phyloP scores from a whole-genome alignment of 2,329 filamentous ascomycete genomes.

The Hypoxylon rubiginosum region DNA sequence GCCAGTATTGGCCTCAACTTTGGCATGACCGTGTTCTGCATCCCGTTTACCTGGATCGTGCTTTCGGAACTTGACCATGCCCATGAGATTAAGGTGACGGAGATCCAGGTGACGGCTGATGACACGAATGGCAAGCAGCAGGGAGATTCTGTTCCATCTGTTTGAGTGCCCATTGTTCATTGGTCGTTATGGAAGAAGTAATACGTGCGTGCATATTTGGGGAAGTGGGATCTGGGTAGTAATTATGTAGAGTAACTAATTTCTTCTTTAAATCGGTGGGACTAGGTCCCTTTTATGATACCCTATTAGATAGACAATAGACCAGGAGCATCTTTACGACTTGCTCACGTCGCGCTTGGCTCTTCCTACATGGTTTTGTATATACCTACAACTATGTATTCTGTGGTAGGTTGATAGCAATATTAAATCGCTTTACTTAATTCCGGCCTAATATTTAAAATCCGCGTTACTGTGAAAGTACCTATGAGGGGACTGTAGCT shows the following conservation, averaged over 20 bases:
- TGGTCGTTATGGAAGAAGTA: background rate
- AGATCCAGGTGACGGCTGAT: conserved; percentile 18
- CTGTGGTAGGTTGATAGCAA: too few species aligned
- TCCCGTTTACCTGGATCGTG: conserved; percentile 51
- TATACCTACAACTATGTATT: too few species aligned
- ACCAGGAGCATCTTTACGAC: background rate
- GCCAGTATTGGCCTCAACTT: conserved; percentile 53
- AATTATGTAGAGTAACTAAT: background rate
- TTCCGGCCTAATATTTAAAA: too few species aligned
- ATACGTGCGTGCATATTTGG: too few species aligned
- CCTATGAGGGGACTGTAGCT: too few species aligned
- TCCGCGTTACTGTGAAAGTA: too few species aligned
- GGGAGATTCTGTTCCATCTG: conserved; percentile 1
- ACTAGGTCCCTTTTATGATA: conserved; percentile 32
- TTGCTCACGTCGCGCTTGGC: background rate
- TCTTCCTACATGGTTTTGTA: too few species aligned
- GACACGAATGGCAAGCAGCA: conserved; percentile 18
- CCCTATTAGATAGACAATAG: conserved; percentile 30
- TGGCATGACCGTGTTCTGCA: conserved; percentile 48
- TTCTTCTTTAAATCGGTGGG: conserved; percentile 1
- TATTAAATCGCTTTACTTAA: too few species aligned
- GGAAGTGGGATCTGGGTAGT: background rate
- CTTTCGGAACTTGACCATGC: conserved; percentile 50
- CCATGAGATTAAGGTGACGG: conserved; percentile 47
- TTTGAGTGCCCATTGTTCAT: conserved; percentile 14